Conservation (phyloP, 495 filamentous ascomycete species). For the Trichoderma orchidacearum region DNA sequence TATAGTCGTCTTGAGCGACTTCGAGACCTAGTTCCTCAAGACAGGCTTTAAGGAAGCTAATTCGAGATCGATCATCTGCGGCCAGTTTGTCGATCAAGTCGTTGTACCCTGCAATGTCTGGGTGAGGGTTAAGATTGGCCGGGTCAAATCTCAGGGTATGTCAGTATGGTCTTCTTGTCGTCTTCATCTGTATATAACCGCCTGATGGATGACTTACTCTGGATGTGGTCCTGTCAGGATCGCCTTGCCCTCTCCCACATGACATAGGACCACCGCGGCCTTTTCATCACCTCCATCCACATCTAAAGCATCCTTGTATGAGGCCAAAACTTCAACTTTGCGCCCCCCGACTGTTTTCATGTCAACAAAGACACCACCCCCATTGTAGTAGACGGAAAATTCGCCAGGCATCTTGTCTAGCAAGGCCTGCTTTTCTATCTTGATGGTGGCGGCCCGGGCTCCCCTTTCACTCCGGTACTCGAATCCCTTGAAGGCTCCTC, state of each 20-base stretch:
- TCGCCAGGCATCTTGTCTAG: conserved; percentile 38
- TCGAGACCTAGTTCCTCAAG: conserved; percentile 72
- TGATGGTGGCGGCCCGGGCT: conserved; percentile 56
- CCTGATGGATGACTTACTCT: conserved; percentile 46
- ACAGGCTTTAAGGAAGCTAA: conserved; percentile 68
- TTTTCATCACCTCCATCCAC: conserved; percentile 57
- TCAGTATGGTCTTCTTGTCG: too few relatives aligned
- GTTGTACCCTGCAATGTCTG: conserved; percentile 49
- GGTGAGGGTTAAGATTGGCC: conserved; percentile 53
- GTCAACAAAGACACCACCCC: conserved; percentile 89
- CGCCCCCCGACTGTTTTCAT: conserved; percentile 44
- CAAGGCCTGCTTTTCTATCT: conserved; percentile 49
- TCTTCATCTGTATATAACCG: too few relatives aligned
- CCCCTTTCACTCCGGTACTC: conserved; percentile 83
- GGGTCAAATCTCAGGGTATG: conserved; percentile 56
- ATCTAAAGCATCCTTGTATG: conserved; percentile 60
- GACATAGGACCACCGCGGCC: conserved; percentile 79
- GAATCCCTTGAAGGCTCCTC: conserved; percentile 81
- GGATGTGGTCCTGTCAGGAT: conserved; percentile 85
- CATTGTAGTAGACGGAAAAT: conserved; percentile 83
- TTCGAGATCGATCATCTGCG: conserved; percentile 56
- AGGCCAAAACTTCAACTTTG: conserved; percentile 71
- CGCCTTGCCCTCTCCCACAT: conserved; percentile 69
- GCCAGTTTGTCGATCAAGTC: conserved; percentile 53
- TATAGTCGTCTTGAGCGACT: conserved; percentile 51